Evolutionary conservation across 2,329 filamentous ascomycete genomes (phyloP), one percentile per base, ranked within the genome.

Genomic region (Fusarium clavum): DNA sequence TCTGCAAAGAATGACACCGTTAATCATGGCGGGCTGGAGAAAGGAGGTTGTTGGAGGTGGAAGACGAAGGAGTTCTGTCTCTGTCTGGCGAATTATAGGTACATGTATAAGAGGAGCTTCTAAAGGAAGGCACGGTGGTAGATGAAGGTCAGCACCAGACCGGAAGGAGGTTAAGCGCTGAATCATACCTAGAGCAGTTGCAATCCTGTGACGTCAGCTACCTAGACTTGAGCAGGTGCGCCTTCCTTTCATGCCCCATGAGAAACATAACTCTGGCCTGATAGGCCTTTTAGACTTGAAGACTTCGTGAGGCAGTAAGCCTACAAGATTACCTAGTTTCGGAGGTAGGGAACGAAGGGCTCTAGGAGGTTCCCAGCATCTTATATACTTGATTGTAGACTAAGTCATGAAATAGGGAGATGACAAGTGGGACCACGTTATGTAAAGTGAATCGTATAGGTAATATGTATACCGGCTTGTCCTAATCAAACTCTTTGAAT

Each of bases 391-490:
- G 27, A 11, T 11, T 27, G 27, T 29, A 11, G 5, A 29, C 11
- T 12, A 13, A 11, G 9, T 29, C 27, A 29, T 13, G 27, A 29
- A 13, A 29, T 9, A 13, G 2, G 4, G 27, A 6, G 27, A 29
- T 13, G 2, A 29, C 12, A 30, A 30, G 29, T 2, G 29, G 13
- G 7, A 14, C 13, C 13, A 14, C 6, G 6, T 30, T 14, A 6
- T 14, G 9, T 38, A 12, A n/a, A 38, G 18, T 11, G 9, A 38
- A 11, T 11, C 3, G 34, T 38, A 12, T 7, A 10, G 10, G 9
- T 27, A 38, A n/a, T 10, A n/a, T 34, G 8, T 7, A 2, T 9
- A 13, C 10, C 12, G 9, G 12, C 3, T 4, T 1, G 6, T 7
- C 4, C 8, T 12, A 6, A 12, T 41, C 5, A 43, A 9, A 3